A percentile compares a stretch with the other conserved stretches of the same genome.
These are phyloP conservation scores for Penicillium verrucosum DNA, from an alignment of 2,329 filamentous ascomycete genomes.

Conservation along the genomic window DNA sequence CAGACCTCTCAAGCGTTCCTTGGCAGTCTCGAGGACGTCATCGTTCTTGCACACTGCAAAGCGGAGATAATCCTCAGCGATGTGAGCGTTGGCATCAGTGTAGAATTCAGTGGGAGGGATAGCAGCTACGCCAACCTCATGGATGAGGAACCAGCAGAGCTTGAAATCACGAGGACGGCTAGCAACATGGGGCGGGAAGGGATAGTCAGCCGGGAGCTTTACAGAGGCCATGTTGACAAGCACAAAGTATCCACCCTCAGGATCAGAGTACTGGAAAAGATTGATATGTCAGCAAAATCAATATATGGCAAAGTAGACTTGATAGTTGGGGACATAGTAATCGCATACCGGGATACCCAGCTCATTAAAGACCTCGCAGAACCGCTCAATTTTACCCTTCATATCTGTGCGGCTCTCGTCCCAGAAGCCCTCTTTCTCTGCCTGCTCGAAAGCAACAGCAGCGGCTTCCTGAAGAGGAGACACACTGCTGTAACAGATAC, in stretches of 20 bases:
- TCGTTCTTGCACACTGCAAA: slow-evolving; percentile 98
- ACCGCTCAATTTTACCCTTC: slow-evolving; percentile 81
- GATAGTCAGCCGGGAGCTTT: slow-evolving; percentile 75
- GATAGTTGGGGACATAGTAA: background rate
- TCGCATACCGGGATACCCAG: slow-evolving; percentile 61
- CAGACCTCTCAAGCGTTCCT: slow-evolving; percentile 68
- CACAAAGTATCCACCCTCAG: slow-evolving; percentile 96
- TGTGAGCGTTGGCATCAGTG: slow-evolving; percentile 74
- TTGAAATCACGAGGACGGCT: slow-evolving; percentile 88
- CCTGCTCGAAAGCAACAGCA: slow-evolving; percentile 90
- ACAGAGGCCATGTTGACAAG: slow-evolving; percentile 91
- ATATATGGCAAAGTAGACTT: background rate
- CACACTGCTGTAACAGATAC: slow-evolving; percentile 93
- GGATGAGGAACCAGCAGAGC: slow-evolving; percentile 93
- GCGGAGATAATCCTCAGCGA: slow-evolving; percentile 88
- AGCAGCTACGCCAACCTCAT: slow-evolving; percentile 90
- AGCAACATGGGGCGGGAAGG: slow-evolving; percentile 85
- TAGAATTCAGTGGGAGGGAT: slow-evolving; percentile 98
- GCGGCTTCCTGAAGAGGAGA: slow-evolving; percentile 92
- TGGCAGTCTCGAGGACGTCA: slow-evolving; percentile 73
- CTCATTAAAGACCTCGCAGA: slow-evolving; percentile 78
- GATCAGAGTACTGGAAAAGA: slow-evolving; percentile 66
- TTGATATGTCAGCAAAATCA: background rate
- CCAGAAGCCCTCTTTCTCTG: slow-evolving; percentile 84
- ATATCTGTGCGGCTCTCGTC: slow-evolving; percentile 77